Evolutionary conservation across 2,329 filamentous ascomycete species (phyloP).

Genomic region (Penicillium vulpinum): DNA sequence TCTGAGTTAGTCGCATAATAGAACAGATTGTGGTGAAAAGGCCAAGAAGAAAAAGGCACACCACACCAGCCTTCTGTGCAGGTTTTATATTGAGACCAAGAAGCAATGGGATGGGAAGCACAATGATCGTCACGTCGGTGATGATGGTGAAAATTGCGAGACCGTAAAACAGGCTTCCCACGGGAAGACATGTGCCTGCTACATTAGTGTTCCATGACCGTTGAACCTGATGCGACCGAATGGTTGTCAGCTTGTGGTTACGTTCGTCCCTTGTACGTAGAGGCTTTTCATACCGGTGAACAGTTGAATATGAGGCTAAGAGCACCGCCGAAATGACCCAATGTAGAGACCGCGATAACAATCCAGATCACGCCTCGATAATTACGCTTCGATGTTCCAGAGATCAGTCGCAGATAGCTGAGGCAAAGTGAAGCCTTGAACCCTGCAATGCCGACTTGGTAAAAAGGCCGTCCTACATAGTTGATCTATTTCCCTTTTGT

Average conservation of each 20-base stretch:
- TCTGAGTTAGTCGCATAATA: slow-evolving; percentile 54
- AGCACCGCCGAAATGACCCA: slow-evolving; percentile 52
- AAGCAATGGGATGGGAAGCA: slow-evolving; percentile 54
- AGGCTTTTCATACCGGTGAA: slow-evolving; percentile 41
- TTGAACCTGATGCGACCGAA: slow-evolving; percentile 18
- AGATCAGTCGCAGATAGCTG: slow-evolving; percentile 54
- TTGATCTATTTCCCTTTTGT: slow-evolving; percentile 42
- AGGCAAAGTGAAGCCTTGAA: slow-evolving; percentile 58
- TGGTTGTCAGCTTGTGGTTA: background rate
- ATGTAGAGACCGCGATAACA: slow-evolving; percentile 47
- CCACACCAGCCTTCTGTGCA: slow-evolving; percentile 53
- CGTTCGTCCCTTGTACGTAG: background rate
- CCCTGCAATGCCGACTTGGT: slow-evolving; percentile 57
- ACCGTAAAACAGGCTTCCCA: slow-evolving; percentile 53
- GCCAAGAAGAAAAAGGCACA: slow-evolving; percentile 55
- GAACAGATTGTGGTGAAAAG: slow-evolving; percentile 59
- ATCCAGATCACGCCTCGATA: slow-evolving; percentile 51
- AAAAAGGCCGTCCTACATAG: slow-evolving; percentile 56
- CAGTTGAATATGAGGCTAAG: slow-evolving; percentile 55
- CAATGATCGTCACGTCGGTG: slow-evolving; percentile 52
- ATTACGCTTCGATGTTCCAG: slow-evolving; percentile 47
- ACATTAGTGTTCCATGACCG: slow-evolving; percentile 50
- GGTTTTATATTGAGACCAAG: slow-evolving; percentile 51
- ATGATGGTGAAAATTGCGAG: slow-evolving; percentile 56
- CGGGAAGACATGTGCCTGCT: slow-evolving; percentile 48